Conservation (phyloP, 192 early-diverging fungal species). For the Umbelopsis ramanniana region DNA sequence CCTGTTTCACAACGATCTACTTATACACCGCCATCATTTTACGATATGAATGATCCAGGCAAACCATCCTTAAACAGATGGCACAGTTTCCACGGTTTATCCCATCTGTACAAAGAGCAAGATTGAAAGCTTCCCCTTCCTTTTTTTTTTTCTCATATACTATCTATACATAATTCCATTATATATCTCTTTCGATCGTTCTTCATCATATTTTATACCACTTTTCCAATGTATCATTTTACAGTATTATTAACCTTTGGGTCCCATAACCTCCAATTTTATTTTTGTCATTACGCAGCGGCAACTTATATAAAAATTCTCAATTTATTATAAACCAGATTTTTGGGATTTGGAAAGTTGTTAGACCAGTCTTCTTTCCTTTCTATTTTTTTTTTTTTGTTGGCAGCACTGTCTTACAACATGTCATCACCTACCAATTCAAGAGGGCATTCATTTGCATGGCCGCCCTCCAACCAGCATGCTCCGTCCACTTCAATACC, state of each 20-base stretch:
- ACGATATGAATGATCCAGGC: conserved; percentile 6
- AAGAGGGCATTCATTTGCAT: conserved; percentile 6
- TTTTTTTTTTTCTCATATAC: not conserved
- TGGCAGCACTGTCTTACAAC: not conserved
- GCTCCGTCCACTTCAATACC: not conserved
- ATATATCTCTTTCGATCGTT: not conserved
- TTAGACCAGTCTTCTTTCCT: not conserved
- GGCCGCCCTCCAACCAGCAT: not conserved
- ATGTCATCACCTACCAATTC: conserved; percentile 6
- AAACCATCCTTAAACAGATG: conserved; percentile 11
- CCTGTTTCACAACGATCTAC: conserved; percentile 16
- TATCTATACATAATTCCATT: conserved; percentile 14
- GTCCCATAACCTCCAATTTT: not conserved
- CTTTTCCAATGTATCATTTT: conserved; percentile 17
- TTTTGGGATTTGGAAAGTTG: no score
- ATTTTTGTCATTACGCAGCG: not conserved
- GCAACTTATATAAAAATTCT: no score
- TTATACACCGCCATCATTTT: conserved; percentile 17
- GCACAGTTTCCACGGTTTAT: conserved; percentile 11
- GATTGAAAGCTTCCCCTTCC: not conserved
- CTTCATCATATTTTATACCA: conserved; percentile 12
- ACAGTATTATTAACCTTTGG: not conserved
- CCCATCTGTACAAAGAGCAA: conserved; percentile 22
- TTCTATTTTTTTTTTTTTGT: not conserved
- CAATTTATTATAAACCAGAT: no score